These are phyloP conservation scores for Ophiobolus disseminans DNA, from an alignment of 2,329 filamentous ascomycete species.

Conservation along the genomic window DNA sequence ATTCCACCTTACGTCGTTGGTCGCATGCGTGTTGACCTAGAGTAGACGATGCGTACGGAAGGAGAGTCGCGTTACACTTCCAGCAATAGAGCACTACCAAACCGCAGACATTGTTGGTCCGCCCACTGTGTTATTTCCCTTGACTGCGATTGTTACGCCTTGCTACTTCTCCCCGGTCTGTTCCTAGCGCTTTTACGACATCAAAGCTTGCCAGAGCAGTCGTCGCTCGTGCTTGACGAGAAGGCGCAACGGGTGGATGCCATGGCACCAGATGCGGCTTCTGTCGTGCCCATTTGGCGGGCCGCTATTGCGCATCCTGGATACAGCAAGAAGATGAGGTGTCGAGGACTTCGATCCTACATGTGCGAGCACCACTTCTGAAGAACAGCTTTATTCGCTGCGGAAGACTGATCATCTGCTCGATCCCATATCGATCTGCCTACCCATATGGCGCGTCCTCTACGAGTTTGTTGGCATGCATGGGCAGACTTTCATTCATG, in stretches of 20 bases:
- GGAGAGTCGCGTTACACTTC: no score
- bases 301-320: neutral
- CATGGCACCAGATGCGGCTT: constrained; percentile 4
- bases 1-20: no score
- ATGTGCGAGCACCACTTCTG: neutral
- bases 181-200: constrained; percentile 6
- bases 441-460: neutral
- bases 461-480: neutral
- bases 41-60: no score
- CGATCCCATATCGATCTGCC: neutral
- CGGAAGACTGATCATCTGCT: neutral
- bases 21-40: no score
- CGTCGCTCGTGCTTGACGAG: constrained; percentile 12
- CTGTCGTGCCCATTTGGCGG: constrained; percentile 3
- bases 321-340: no score
- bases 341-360: no score
- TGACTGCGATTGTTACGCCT: neutral
- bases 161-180: neutral
- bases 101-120: no score
- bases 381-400: neutral
- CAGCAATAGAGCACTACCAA: no score
- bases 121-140: no score
- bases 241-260: constrained; percentile 6
- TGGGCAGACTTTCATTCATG: neutral
- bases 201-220: neutral